Evolutionary conservation across 306 rosid genomes (phyloP).

Genomic region (Citrullus mucosospermus): DNA sequence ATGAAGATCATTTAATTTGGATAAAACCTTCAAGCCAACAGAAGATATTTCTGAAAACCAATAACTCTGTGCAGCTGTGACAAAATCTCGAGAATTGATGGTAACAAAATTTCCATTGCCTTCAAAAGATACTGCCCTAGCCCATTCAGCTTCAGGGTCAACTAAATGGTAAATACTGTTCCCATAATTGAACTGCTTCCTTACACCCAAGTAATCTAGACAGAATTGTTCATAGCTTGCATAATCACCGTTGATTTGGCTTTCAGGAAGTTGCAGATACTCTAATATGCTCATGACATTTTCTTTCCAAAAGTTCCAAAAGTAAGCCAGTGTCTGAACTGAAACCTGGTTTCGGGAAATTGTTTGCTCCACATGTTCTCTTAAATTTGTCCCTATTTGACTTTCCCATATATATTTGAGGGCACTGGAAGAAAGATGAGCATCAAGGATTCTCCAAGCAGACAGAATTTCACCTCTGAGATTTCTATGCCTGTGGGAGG

Average conservation of each 20-base stretch:
- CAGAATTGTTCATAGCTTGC: conserved; percentile 33
- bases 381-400: conserved; percentile 7
- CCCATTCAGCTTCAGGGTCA: conserved; percentile 51
- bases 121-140: conserved; percentile 11
- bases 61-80: conserved; percentile 29
- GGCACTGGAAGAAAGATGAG: conserved; percentile 28
- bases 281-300: conserved; percentile 23
- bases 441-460: conserved; percentile 44
- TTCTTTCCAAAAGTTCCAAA: conserved; percentile 65
- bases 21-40: conserved; percentile 42
- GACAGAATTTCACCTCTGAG: conserved; percentile 36
- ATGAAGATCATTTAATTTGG: conserved; percentile 25
- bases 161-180: conserved; percentile 29
- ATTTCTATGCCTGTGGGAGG: conserved; percentile 26
- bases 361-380: conserved; percentile 12
- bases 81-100: conserved; percentile 20
- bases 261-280: conserved; percentile 25
- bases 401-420: conserved; percentile 29
- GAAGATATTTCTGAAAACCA: conserved; percentile 44
- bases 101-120: conserved; percentile 24
- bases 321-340: conserved; percentile 35
- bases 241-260: conserved; percentile 13
- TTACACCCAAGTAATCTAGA: conserved; percentile 42
- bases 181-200: conserved; percentile 12
- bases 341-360: conserved; percentile 29